phyloP scores from a whole-genome alignment of 768 basidiomycete genomes.

The Macrolepiota dolichaula region DNA sequence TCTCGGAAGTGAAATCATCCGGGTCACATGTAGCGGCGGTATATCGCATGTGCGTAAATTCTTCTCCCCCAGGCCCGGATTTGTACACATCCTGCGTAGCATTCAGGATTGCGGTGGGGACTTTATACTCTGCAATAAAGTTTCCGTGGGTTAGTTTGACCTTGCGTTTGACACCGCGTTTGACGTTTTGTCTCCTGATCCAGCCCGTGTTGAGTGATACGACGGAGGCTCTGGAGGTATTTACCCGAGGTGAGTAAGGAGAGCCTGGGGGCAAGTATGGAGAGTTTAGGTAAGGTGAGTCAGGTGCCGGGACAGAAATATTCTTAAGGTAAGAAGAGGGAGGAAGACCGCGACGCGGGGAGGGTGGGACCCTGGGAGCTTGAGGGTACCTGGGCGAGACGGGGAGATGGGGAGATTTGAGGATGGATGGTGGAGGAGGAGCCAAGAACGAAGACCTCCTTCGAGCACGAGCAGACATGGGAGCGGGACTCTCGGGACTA shows the following conservation, averaged over 20 bases:
- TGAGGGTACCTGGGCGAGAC: not conserved
- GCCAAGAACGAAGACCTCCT: not conserved
- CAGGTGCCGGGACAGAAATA: not conserved
- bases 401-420: not conserved
- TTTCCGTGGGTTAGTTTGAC: constrained; percentile 87
- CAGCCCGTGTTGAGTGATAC: constrained; percentile 43
- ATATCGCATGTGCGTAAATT: constrained; percentile 93
- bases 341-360: not conserved
- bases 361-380: not conserved
- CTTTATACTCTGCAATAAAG: constrained; percentile 81
- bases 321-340: not conserved
- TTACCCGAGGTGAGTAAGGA: constrained; percentile 14
- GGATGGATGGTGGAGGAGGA: not conserved
- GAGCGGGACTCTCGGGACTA: not conserved
- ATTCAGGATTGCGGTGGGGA: constrained; percentile 71
- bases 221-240: constrained; percentile 7
- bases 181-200: constrained; percentile 75
- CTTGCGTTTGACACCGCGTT: constrained; percentile 80
- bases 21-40: constrained; percentile 85
- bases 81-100: constrained; percentile 75
- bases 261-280: constrained; percentile 10
- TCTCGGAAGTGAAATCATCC: constrained; percentile 71
- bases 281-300: constrained; percentile 11
- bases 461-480: not conserved
- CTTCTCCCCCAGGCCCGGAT: constrained; percentile 56